Evolutionary conservation across 2,329 filamentous ascomycete genomes (phyloP), one percentile per base, ranked within the genome.

Genomic region (Stemphylium vesicarium): DNA sequence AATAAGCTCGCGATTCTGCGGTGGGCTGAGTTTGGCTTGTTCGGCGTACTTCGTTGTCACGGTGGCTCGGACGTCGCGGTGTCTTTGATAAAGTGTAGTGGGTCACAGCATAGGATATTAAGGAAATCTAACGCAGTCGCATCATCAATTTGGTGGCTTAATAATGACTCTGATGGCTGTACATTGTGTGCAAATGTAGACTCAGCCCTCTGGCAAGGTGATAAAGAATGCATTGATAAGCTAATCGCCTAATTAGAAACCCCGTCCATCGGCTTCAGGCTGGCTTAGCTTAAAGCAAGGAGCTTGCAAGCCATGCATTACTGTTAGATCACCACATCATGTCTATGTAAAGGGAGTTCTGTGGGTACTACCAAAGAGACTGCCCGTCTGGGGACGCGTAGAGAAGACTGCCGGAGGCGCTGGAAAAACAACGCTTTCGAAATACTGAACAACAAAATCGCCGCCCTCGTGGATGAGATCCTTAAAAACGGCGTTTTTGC

Each of bases 391-490:
- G 16, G 15, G 18, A 15, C 4, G 12, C 11, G 31, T 36, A 36
- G 31, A 24, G 31, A 13, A 45, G 31, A 3, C 16, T 10, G 31
- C 31, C 8, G 18, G 18, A 45, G 16, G 42, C 31, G 11, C 31
- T 45, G 11, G 31, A 36, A 45, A 45, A 36, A 45, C 11, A 24
- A 24, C 31, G 20, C 31, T 45, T n/a, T 22, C 12, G 15, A 35
- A 24, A 43, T 43, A 50, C n/a, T 56, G 15, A 47, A 54, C 50
- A 22, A 41, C 29, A 47, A 51, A 58, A 48, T 58, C 45, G 15
- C 55, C 45, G 20, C 55, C 50, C 29, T 58, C 38, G 22, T 37
- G 40, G 32, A 58, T 29, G 16, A 58, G 50, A 26, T 50, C 40
- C 31, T 33, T 50, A 26, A 54, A 58, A 10, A 50, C 20, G 13